Base-by-base conservation (phyloP, 1,139 yeast species). In the Suhomyces kunorum region DNA sequence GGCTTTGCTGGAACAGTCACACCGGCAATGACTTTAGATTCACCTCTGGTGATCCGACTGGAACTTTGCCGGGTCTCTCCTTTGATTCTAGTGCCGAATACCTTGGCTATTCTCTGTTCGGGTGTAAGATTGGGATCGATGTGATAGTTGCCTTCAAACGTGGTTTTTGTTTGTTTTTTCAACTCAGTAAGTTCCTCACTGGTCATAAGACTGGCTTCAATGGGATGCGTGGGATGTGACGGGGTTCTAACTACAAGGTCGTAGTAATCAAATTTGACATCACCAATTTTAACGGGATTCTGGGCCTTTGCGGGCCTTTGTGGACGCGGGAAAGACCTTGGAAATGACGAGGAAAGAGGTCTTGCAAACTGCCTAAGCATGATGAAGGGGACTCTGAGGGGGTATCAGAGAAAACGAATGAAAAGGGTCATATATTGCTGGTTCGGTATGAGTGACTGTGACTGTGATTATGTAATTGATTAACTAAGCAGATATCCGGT, bases 1-100 rank as follows among this genome's bases (percentile, higher is more conserved):
- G 98, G 98, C 54, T 74, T 76, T 13, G 77, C 79, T 2, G 96
- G 96, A 0, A 92, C 95, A 3, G 59, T 60, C 0, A 90, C 67
- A 0, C 97, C 97, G 0, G 81, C 90, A 6, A 90, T 79, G 2
- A 54, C 50, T 28, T 61, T 51, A 1, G 78, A 71, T 34, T 67
- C 60, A 4, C 74, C 74, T 25, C 74, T 56, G 5, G 65, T 55
- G 11, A 73, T 54, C 41, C 85, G 59, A 46, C 82, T 75, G 0
- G 83, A 74, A 5, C 81, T 68, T 29, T 58, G 52, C 8, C 81
- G 69, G 4, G 68, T 64, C 23, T 77, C 82, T 7, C 84, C 85
- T 44, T 73, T 74, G 32, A 80, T 60, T 41, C 84, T 61, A 0
- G 81, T 81, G 0, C 86, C 86, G 59, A 81, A 81, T 2, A 80